phyloP scores from a whole-genome alignment of 2,329 filamentous ascomycete genomes.

The Paradendryphiella salina region DNA sequence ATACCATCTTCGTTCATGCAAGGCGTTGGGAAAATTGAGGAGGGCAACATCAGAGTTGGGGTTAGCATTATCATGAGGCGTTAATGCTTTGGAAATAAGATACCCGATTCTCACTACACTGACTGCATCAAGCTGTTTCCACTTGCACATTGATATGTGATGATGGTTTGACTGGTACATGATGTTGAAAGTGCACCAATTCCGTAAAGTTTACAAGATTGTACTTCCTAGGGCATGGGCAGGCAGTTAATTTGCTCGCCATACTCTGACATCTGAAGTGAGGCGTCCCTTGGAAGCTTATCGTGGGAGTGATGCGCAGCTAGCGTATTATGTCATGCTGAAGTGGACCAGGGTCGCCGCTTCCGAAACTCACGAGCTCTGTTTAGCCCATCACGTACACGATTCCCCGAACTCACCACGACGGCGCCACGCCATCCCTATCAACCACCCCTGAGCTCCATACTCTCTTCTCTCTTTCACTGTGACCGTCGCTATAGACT shows the following conservation, averaged over 20 bases:
- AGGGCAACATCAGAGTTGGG: neutral
- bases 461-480: slow-evolving; percentile 41
- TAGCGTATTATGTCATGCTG: slow-evolving; percentile 25
- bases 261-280: neutral
- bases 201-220: neutral
- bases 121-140: neutral
- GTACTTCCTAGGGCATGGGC: neutral
- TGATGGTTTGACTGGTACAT: neutral
- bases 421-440: slow-evolving; percentile 40
- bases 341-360: slow-evolving; percentile 22
- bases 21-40: neutral
- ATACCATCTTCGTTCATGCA: slow-evolving; percentile 13
- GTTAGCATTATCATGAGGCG: slow-evolving; percentile 27
- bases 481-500: slow-evolving; percentile 15
- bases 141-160: neutral
- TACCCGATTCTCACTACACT: slow-evolving; percentile 33
- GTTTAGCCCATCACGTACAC: slow-evolving; percentile 33
- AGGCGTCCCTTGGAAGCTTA: slow-evolving; percentile 11
- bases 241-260: neutral
- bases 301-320: slow-evolving; percentile 14
- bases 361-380: slow-evolving; percentile 27
- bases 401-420: slow-evolving; percentile 31
- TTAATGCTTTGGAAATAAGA: slow-evolving; percentile 34
- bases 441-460: slow-evolving; percentile 29
- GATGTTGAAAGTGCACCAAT: neutral